Base-by-base conservation (phyloP, 352 stramenopile genomes). In the Aphanomyces stellatus region DNA sequence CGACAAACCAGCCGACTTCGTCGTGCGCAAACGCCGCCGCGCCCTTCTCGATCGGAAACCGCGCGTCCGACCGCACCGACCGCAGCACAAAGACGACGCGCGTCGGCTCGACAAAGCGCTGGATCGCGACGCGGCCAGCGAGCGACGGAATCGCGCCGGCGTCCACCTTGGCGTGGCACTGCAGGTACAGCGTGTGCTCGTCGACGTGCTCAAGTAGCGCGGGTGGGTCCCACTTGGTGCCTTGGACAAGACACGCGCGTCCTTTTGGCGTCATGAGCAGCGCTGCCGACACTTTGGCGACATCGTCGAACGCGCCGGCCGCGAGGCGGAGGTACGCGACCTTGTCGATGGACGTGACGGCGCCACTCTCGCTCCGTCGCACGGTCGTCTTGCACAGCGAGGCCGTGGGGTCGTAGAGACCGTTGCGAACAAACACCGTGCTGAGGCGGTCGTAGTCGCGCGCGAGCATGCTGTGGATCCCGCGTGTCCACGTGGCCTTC, bases 61-160 rank as follows among this genome's bases (percentile, higher is more conserved):
- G 27, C 27, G 59, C 30, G 31, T 66, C 59, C 6, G 59, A 4
- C 37, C 59, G 19, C 3, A 66, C 31, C n/a, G 59, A 53, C 11
- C 35, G 34, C 10, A 56, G 13, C 5, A 56, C 46, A 56, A 66
- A 66, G 17, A 56, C 46, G 33, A 66, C 35, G 8, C 59, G 59
- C 11, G 59, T 42, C 3, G 27, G 30, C 24, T 66, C 59, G 22
- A 66, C 59, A 56, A 66, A 66, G 27, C 59, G 59, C 59, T 66
- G 59, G 30, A 66, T 55, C 5, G 46, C 59, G 17, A 62, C 33
- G 8, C 43, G 30, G 35, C 53, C 53, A 13, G 42, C 25, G 6
- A 62, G 53, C 5, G 28, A 34, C 17, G 42, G 33, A n/a, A 37
- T 43, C 15, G 33, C 17, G 53, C 53, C 53, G 25, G 53, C 22